Evolutionary conservation across 768 basidiomycete species (phyloP).

Genomic region (Pulveroboletus sp.): DNA sequence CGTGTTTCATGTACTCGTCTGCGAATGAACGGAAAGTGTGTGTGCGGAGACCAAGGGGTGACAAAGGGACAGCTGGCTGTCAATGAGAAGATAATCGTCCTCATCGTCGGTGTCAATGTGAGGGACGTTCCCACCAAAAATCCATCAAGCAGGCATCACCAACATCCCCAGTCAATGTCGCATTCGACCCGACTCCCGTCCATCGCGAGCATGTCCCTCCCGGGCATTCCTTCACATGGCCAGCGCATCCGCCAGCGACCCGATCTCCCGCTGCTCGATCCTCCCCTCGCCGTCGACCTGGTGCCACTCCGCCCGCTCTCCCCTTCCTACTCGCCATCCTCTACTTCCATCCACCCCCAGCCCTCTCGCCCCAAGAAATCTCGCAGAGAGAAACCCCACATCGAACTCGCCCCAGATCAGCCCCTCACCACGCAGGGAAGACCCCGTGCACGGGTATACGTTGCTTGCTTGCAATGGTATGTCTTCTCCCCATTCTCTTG

Average conservation of each 20-base stretch:
- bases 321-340: background rate
- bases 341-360: background rate
- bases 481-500: slow-evolving; percentile 7
- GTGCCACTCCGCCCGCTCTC: background rate
- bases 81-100: too few relatives aligned
- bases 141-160: slow-evolving; percentile 16
- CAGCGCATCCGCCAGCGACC: background rate
- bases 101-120: too few relatives aligned
- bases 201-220: slow-evolving; percentile 21
- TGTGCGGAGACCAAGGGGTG: too few relatives aligned
- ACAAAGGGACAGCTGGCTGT: too few relatives aligned
- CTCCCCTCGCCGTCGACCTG: background rate
- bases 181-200: background rate
- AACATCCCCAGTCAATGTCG: slow-evolving; percentile 1
- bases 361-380: slow-evolving; percentile 30
- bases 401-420: slow-evolving; percentile 70
- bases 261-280: background rate
- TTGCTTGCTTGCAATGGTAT: slow-evolving; percentile 77
- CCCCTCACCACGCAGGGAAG: slow-evolving; percentile 81
- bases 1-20: too few relatives aligned
- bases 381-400: slow-evolving; percentile 52
- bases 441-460: slow-evolving; percentile 67
- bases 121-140: background rate
- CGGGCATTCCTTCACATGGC: background rate
- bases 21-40: too few relatives aligned